Evolutionary conservation across 2,329 filamentous ascomycete genomes (phyloP).

Genomic region (Boeremia exigua): DNA sequence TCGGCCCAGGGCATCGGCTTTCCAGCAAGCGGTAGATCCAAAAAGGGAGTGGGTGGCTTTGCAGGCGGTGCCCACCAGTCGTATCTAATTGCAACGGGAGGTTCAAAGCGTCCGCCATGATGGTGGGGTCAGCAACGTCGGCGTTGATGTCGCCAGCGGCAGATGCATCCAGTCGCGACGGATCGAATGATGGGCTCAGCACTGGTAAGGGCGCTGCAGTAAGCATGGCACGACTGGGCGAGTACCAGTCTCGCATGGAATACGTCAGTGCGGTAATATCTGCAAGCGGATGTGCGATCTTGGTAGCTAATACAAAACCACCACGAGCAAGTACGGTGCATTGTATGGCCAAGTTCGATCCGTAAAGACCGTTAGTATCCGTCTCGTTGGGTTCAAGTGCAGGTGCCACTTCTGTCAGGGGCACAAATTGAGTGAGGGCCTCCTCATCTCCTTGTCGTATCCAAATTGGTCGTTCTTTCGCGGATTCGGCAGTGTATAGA

Average conservation of each 20-base stretch:
- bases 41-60: slow-evolving; percentile 8
- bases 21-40: slow-evolving; percentile 1
- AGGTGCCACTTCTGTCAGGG: not conserved
- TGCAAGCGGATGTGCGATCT: slow-evolving; percentile 16
- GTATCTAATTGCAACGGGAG: slow-evolving; percentile 18
- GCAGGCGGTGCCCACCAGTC: slow-evolving; percentile 19
- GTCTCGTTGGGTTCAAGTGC: slow-evolving; percentile 8
- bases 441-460: not conserved
- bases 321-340: slow-evolving; percentile 12
- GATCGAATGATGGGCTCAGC: not conserved
- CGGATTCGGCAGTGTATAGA: not conserved
- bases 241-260: slow-evolving; percentile 14
- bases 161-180: not conserved
- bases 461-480: not conserved
- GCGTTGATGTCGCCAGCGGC: slow-evolving; percentile 3
- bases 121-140: not conserved
- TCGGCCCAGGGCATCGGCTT: slow-evolving; percentile 14
- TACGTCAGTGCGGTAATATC: slow-evolving; percentile 12
- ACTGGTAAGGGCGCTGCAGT: not conserved
- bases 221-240: slow-evolving; percentile 6
- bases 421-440: not conserved
- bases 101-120: not conserved
- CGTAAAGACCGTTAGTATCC: slow-evolving; percentile 3
- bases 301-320: slow-evolving; percentile 9
- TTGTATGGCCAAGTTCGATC: slow-evolving; percentile 16